Conservation (phyloP, 164 flowering plant genomes). For the Taxillus chinensis region DNA sequence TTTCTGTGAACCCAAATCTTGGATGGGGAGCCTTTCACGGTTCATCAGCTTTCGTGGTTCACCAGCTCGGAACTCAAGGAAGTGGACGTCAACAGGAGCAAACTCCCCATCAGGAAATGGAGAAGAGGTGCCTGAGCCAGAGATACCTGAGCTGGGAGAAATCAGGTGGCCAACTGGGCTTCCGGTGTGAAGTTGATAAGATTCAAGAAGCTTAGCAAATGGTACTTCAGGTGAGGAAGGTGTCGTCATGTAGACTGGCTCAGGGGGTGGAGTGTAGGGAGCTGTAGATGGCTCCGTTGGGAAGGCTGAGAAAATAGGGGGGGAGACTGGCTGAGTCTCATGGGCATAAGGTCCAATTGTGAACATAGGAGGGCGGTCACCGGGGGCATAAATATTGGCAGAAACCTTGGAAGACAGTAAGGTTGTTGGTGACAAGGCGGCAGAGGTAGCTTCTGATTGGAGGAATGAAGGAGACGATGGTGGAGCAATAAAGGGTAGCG, state of each 20-base stretch:
- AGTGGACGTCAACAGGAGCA: constrained; percentile 18
- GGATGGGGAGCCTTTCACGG: constrained; percentile 22
- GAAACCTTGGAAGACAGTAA: constrained; percentile 33
- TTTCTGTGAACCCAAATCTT: constrained; percentile 20
- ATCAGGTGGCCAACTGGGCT: constrained; percentile 53
- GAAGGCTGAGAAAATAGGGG: constrained; percentile 60
- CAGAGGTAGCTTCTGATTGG: constrained; percentile 54
- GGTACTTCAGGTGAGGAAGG: constrained; percentile 81
- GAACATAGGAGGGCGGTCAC: constrained; percentile 41
- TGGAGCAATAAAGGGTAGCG: constrained; percentile 53
- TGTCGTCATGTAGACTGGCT: constrained; percentile 47
- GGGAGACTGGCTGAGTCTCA: constrained; percentile 65
- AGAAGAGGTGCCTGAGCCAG: constrained; percentile 57
- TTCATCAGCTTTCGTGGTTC: constrained; percentile 27
- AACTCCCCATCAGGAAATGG: constrained; percentile 55
- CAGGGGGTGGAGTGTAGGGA: constrained; percentile 64
- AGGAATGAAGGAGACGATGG: constrained; percentile 71
- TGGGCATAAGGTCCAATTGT: constrained; percentile 62
- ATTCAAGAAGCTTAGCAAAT: constrained; percentile 50
- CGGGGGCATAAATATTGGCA: constrained; percentile 28
- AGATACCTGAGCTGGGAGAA: constrained; percentile 64
- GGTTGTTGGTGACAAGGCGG: constrained; percentile 43
- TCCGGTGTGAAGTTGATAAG: constrained; percentile 38
- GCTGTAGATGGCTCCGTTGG: constrained; percentile 73
- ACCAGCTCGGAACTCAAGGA: constrained; percentile 21